phyloP scores from a whole-genome alignment of 2,329 filamentous ascomycete species.

The Aspergillus aculeatus region DNA sequence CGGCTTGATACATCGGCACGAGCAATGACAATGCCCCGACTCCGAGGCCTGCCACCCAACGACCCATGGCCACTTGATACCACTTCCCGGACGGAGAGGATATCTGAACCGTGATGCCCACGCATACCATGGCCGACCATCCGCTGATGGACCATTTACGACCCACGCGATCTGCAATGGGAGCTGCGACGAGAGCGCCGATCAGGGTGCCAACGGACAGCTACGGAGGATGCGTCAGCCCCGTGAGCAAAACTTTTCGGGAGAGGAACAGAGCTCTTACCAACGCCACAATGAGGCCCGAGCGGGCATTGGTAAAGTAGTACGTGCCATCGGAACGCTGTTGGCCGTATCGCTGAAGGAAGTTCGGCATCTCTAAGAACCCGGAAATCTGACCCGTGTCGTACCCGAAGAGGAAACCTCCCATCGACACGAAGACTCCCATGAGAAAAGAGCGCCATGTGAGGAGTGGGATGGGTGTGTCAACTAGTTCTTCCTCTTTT shows the following conservation, averaged over 20 bases:
- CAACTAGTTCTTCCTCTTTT: constrained; percentile 11
- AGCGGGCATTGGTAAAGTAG: constrained; percentile 42
- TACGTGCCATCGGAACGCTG: constrained; percentile 28
- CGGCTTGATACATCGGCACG: constrained; percentile 49
- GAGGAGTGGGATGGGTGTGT: constrained; percentile 33
- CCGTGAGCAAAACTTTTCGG: neutral
- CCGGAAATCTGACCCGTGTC: constrained; percentile 27
- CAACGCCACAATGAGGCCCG: constrained; percentile 44
- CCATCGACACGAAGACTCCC: constrained; percentile 11
- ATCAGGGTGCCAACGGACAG: constrained; percentile 46
- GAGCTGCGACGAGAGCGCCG: constrained; percentile 42
- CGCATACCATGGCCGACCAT: constrained; percentile 41
- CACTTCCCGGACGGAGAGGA: constrained; percentile 36
- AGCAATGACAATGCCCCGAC: constrained; percentile 44
- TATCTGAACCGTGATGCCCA: constrained; percentile 47
- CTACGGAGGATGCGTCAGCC: constrained; percentile 18
- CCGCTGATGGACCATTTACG: constrained; percentile 42
- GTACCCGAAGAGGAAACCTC: constrained; percentile 14
- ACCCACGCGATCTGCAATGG: constrained; percentile 43
- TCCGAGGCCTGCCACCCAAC: constrained; percentile 44
- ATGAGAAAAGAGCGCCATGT: constrained; percentile 38
- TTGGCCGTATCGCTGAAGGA: constrained; percentile 40
- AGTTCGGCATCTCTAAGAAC: constrained; percentile 44
- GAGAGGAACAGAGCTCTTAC: constrained; percentile 23
- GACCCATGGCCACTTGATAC: constrained; percentile 45